phyloP scores from a whole-genome alignment of 139 green algal genomes.

The Marvania coccoides region DNA sequence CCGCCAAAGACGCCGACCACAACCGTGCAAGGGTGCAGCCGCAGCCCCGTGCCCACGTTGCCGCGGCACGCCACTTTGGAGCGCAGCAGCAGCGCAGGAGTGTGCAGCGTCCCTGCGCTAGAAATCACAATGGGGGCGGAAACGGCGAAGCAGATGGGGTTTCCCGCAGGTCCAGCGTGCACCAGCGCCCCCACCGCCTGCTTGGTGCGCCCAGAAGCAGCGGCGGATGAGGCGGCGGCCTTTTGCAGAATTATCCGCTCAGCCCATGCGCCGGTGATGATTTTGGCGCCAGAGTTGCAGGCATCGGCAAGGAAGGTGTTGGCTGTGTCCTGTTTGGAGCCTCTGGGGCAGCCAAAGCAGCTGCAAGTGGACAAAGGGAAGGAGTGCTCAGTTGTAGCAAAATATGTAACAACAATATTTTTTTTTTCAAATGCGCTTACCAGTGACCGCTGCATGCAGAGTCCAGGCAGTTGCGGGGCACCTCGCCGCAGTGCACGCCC shows the following conservation, averaged over 20 bases:
- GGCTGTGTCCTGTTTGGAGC: conserved; percentile 43
- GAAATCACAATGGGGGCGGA: conserved; percentile 24
- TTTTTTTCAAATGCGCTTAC: neutral
- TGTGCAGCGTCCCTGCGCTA: conserved; percentile 34
- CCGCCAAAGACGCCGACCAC: conserved; percentile 25
- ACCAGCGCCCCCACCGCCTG: neutral
- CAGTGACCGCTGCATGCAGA: conserved; percentile 14
- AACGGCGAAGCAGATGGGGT: conserved; percentile 4
- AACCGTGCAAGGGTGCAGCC: conserved; percentile 43
- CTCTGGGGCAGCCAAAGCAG: conserved; percentile 41
- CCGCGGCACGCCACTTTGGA: conserved; percentile 33
- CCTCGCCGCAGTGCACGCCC: conserved; percentile 29
- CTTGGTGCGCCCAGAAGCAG: neutral
- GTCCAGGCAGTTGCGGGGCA: conserved; percentile 40
- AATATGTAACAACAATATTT: neutral
- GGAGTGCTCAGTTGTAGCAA: no score
- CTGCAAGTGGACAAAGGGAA: conserved; percentile 30
- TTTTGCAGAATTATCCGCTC: conserved; percentile 19
- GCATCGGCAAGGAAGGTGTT: conserved; percentile 58
- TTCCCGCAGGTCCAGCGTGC: neutral
- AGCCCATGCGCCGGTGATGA: conserved; percentile 40
- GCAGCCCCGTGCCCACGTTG: conserved; percentile 41
- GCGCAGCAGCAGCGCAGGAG: conserved; percentile 55
- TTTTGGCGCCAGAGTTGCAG: conserved; percentile 26
- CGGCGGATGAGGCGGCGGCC: neutral